These are phyloP conservation scores for Colletotrichum gloeosporioides DNA, from an alignment of 2,329 filamentous ascomycete species.

Conservation along the genomic window DNA sequence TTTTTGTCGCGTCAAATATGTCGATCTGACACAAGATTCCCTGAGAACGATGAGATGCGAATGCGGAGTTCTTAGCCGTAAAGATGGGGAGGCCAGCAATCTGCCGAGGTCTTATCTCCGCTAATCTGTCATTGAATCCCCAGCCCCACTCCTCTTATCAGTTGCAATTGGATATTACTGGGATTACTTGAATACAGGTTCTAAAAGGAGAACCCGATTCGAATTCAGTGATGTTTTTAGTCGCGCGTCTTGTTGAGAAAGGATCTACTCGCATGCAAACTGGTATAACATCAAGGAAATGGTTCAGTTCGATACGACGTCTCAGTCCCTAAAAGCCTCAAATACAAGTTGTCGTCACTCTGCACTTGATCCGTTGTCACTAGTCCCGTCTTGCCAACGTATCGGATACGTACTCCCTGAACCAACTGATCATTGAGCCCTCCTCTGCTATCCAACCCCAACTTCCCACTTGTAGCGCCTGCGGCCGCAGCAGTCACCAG, in stretches of 20 bases:
- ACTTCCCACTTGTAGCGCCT: background rate
- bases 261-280: background rate
- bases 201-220: background rate
- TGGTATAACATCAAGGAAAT: background rate
- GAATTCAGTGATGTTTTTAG: background rate
- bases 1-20: fast-evolving
- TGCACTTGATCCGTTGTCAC: background rate
- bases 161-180: background rate
- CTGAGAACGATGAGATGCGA: background rate
- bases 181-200: background rate
- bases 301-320: background rate
- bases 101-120: background rate
- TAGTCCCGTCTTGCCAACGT: background rate
- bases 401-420: background rate
- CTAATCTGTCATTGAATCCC: background rate
- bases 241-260: background rate
- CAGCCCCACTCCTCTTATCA: background rate
- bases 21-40: background rate
- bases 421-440: background rate
- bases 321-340: background rate
- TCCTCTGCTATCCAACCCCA: background rate
- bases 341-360: background rate
- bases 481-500: background rate
- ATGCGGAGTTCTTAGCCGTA: background rate
- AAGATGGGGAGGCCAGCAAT: background rate